Evolutionary conservation across 176 grass and related monocot genomes (phyloP).

Genomic region (Avena insularis): DNA sequence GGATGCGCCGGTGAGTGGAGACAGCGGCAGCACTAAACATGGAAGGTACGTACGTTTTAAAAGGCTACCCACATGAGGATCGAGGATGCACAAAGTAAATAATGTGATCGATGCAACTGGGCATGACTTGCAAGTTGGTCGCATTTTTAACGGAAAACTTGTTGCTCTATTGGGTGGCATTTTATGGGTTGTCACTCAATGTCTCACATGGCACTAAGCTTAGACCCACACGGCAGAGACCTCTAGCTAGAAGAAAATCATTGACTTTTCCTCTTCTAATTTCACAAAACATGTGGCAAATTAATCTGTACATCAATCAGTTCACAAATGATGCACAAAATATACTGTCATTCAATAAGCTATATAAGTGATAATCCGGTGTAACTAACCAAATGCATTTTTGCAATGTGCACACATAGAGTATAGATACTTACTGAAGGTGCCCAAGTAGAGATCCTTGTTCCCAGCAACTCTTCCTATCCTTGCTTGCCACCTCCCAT

Average conservation of each 20-base stretch:
- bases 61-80: slow-evolving; percentile 34
- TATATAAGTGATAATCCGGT: no score
- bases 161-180: background rate
- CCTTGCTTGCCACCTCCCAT: slow-evolving; percentile 90
- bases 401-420: no score
- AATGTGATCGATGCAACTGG: slow-evolving; percentile 33
- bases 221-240: background rate
- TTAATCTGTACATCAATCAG: background rate
- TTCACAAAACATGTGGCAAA: background rate
- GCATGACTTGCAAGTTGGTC: slow-evolving; percentile 32
- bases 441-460: slow-evolving; percentile 88
- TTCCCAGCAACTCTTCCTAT: slow-evolving; percentile 92
- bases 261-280: background rate
- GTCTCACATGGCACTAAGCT: background rate
- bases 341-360: no score
- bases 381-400: no score
- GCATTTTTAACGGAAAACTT: slow-evolving; percentile 13
- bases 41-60: slow-evolving; percentile 31
- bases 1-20: slow-evolving; percentile 45
- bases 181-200: slow-evolving; percentile 13
- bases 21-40: slow-evolving; percentile 57
- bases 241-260: background rate
- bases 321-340: background rate
- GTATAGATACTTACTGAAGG: slow-evolving; percentile 59
- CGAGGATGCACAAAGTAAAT: slow-evolving; percentile 28